Evolutionary conservation across 192 early-diverging fungal genomes (phyloP), one percentile per base, ranked within the genome.

Genomic region (Piromyces sp.): DNA sequence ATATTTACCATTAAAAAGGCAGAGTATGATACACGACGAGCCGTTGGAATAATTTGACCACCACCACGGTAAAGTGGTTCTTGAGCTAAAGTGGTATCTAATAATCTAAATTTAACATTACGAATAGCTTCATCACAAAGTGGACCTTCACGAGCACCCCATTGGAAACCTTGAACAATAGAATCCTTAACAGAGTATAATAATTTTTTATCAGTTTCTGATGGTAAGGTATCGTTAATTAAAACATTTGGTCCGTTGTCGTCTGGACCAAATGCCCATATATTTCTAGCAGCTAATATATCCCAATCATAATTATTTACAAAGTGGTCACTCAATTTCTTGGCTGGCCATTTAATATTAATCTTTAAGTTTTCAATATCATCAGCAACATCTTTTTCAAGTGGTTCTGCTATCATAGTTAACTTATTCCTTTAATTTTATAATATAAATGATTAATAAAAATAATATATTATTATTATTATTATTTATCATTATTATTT

Each of bases 231-330:
- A 83, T 99, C 98, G 85, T 99, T 97, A 26, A 96, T 85, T 13
- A 99, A 88, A 26, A 98, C 89, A 83, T 99, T 99, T 30, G 97
- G 95, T 16, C 96, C 97, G 82, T 90, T 88, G 58, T 94, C 93
- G 37, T 94, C 93, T 1, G 98, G 98, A 17, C 98, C 98, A 91
- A 99, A 98, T 30, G 97, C 98, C 98, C 98, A 99, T 78, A 99
- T 93, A 51, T 95, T 96, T 79, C 97, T 91, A 6, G 94, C 86
- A 15, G 96, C 96, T 81, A 98, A 84, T 16, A 97, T 88, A 89
- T 99, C 97, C 98, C 98, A 99, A 15, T 90, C 89, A 83, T 98
- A 96, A 78, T 94, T 94, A 80, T 91, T 84, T 85, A 94, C 91
- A 80, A 99, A 96, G 83, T 91, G 90, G 79, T 93, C 91, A 31